Evolutionary conservation across 805 yeast genomes (phyloP), one percentile per base, ranked within the genome.

Genomic region (Kluyveromyces dobzhanskii): DNA sequence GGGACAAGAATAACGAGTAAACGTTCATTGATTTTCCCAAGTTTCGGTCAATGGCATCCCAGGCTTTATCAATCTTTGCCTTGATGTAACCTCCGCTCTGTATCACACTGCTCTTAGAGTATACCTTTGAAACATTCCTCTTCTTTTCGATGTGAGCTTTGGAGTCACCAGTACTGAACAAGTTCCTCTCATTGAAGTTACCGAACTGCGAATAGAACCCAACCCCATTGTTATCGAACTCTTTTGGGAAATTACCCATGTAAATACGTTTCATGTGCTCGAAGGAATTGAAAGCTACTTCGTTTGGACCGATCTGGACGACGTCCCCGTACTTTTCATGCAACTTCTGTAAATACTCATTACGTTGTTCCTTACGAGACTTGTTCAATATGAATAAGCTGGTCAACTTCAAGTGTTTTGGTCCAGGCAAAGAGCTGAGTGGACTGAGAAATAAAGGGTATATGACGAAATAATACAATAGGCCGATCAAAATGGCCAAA

Each of bases 321-420:
- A 80, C 73, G 6, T 79, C 70, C 1, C 87, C 88, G 48, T 78
- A 78, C 41, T 61, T 53, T 33, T 53, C 34, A 49, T 81, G 88
- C 41, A 79, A 57, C 3, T 51, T 29, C 40, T 76, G 71, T 3
- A 79, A 71, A 27, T 59, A 63, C 24, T 62, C 59, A 44, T 68
- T 75, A 40, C 83, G 65, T 42, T 71, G 67, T 42, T 71, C 76
- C 10, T 57, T 44, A 63, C 75, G 64, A 30, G 71, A 64, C 33
- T 59, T 62, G 38, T 66, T 67, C 26, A 69, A 55, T 14, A 66
- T 64, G 54, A 64, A 62, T 23, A 64, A 59, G 17, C 54, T 52
- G 1, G 78, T 56, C 12, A 76, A 44, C 18, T 78, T 64, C 48
- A 76, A 69, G 10, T 70, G 44, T 35, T 59, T 61, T 0, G 85